Conservation (phyloP, 129 eudicot genomes). For the Saussurea involucrata region DNA sequence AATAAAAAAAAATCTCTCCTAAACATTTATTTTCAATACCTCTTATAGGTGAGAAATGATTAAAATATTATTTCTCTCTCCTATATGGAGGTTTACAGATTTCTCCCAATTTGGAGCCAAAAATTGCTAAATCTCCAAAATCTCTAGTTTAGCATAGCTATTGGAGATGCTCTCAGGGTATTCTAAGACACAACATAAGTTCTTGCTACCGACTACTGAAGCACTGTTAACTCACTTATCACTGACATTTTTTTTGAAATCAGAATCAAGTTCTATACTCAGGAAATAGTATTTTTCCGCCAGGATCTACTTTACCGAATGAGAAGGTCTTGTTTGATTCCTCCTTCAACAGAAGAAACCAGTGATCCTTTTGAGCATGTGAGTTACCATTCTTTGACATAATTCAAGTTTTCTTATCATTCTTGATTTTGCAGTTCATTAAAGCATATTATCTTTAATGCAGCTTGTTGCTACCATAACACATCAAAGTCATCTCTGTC, state of each 20-base stretch:
- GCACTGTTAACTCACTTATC: not conserved
- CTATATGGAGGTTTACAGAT: no score
- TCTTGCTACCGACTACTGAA: not conserved
- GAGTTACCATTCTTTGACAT: constrained; percentile 27
- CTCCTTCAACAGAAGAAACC: constrained; percentile 88
- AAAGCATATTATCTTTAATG: constrained; percentile 18
- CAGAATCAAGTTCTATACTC: constrained; percentile 85
- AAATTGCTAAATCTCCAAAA: no score
- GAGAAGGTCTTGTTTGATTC: constrained; percentile 80
- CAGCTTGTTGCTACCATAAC: constrained; percentile 98
- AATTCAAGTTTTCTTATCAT: not conserved
- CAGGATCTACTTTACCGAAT: constrained; percentile 84
- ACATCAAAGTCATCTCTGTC: constrained; percentile 96
- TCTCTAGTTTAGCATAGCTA: no score
- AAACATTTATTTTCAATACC: no score
- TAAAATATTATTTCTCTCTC: no score
- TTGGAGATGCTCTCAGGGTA: not conserved
- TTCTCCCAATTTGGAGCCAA: no score
- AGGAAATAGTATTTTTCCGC: constrained; percentile 86
- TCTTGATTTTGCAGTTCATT: not conserved
- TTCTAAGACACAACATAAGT: not conserved
- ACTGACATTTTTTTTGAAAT: constrained; percentile 17
- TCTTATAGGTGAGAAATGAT: no score
- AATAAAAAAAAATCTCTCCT: no score
- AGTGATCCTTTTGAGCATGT: constrained; percentile 91